These are phyloP conservation scores for Colletotrichum chlorophyti DNA, from an alignment of 2,329 filamentous ascomycete genomes.

Conservation along the genomic window DNA sequence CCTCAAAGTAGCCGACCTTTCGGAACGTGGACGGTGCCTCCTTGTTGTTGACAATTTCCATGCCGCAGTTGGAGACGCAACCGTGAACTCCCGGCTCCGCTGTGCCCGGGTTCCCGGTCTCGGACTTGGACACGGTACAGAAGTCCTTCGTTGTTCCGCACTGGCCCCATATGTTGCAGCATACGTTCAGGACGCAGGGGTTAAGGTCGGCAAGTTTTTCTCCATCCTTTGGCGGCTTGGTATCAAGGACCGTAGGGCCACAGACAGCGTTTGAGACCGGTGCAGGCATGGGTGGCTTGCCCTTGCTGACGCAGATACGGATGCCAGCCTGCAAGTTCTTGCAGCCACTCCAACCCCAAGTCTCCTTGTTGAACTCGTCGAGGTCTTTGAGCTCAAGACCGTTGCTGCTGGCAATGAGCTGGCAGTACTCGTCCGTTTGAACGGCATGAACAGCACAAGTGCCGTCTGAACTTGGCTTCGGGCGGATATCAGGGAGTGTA, in stretches of 20 bases:
- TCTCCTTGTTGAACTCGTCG: conserved; percentile 43
- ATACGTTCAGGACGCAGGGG: conserved; percentile 38
- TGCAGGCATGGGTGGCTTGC: conserved; percentile 42
- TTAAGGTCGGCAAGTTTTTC: conserved; percentile 33
- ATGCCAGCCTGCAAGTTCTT: conserved; percentile 32
- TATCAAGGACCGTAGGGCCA: conserved; percentile 41
- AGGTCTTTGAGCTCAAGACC: conserved; percentile 45
- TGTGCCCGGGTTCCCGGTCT: conserved; percentile 45
- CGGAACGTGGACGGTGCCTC: conserved; percentile 28
- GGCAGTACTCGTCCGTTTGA: conserved; percentile 42
- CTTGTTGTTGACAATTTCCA: conserved; percentile 35
- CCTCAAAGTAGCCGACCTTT: conserved; percentile 45
- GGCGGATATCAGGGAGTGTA: conserved; percentile 33
- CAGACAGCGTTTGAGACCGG: conserved; percentile 37
- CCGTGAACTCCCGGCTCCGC: conserved; percentile 38
- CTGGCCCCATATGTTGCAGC: conserved; percentile 47
- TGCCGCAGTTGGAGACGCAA: conserved; percentile 49
- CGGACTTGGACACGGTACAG: conserved; percentile 39
- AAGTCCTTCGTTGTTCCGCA: conserved; percentile 53
- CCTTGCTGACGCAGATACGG: conserved; percentile 43
- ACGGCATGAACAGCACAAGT: conserved; percentile 45
- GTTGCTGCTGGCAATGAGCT: conserved; percentile 38
- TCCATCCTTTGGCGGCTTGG: conserved; percentile 32
- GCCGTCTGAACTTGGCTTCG: conserved; percentile 40
- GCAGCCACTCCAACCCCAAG: conserved; percentile 47